Evolutionary conservation across 2,329 filamentous ascomycete genomes (phyloP).

Genomic region (Parafenestella ontariensis): DNA sequence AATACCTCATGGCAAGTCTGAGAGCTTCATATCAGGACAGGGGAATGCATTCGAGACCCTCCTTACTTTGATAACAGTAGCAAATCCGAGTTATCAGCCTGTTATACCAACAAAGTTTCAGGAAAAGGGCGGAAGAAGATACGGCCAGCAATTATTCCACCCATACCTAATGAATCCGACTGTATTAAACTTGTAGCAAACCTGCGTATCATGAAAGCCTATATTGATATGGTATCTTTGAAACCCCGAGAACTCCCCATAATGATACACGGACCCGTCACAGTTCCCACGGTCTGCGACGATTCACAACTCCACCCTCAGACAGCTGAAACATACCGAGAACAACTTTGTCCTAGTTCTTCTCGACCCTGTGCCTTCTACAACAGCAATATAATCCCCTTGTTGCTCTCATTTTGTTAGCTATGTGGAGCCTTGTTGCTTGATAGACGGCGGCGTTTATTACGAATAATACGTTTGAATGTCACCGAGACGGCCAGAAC

Average conservation of each 20-base stretch:
- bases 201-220: slow-evolving; percentile 11
- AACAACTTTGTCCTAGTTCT: background rate
- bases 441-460: background rate
- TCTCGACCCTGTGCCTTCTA: background rate
- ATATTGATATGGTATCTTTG: slow-evolving; percentile 25
- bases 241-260: background rate
- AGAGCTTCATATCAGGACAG: too few relatives aligned
- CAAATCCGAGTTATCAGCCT: too few relatives aligned
- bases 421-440: background rate
- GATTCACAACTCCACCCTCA: background rate
- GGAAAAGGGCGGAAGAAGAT: too few relatives aligned
- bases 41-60: background rate
- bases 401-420: background rate
- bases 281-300: background rate
- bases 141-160: too few relatives aligned
- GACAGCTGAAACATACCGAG: background rate
- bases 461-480: background rate
- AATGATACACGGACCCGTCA: background rate
- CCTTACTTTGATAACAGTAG: too few relatives aligned
- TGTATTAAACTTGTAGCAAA: too few relatives aligned
- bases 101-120: too few relatives aligned
- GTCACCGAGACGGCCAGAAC: background rate
- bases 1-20: too few relatives aligned
- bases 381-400: background rate
- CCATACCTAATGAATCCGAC: too few relatives aligned